Evolutionary conservation across 148 eudicot species (phyloP), one percentile per base, ranked within the genome.

Genomic region (Beta vulgaris): DNA sequence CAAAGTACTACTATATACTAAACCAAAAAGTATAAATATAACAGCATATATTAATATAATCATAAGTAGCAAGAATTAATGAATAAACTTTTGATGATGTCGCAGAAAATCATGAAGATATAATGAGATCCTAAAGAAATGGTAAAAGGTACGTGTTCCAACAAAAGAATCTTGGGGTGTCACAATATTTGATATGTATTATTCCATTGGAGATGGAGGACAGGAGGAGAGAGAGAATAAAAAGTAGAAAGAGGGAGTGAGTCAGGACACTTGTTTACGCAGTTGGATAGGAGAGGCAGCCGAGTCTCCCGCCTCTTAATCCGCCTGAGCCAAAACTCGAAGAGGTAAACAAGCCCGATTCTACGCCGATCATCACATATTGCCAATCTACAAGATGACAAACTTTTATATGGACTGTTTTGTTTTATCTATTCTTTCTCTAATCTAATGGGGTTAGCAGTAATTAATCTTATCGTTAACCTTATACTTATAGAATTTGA

Each of bases 291-390:
- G 44, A 16, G 68, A 39, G 69, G 71, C 40, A 66, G 53, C 64
- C 78, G 78, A 74, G 78, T 79, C 70, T 68, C 44, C 31, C 82
- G 82, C 78, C 82, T 37, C 36, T 79, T 46, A 79, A 79, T 79
- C 68, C 78, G 82, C 64, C 70, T 43, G 18, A 64, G 68, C 48
- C 82, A 35, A 44, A 54, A 79, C 87, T 86, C 86, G 91, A 83
- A 74, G 87, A 90, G 91, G 42, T 79, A 86, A 85, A 86, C 81
- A 73, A 75, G 93, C 83, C 91, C 87, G 89, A 86, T 82, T 87
- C 89, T 78, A 79, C 88, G 91, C 91, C 81, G 88, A 78, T 81
- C 61, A 49, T 73, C 9, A 39, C 9, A 39, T 9, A 51, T 21
- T 7, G 6, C 19, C 55, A 51, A 51, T 9, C 4, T 51, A 21